Base-by-base conservation (phyloP, 345 rosid species). In the Aethionema arabicum region DNA sequence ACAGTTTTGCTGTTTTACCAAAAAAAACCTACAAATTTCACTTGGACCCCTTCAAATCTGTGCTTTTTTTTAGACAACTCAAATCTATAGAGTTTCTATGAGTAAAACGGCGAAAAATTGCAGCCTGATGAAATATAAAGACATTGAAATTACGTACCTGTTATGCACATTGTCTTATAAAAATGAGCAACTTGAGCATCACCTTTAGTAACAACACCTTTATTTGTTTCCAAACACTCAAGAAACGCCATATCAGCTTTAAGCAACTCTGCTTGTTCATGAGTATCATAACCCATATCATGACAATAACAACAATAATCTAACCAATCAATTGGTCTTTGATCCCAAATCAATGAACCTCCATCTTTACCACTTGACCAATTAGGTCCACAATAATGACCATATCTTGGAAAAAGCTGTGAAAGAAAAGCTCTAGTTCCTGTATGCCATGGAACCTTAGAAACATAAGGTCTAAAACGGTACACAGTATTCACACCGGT, bases 291-390 rank as follows among this genome's bases (percentile, higher is more conserved):
- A 66, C 97, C 97, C 4, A 93, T 93, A 57, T 93, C 97, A 74
- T 93, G 97, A 65, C 99, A 93, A 74, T 89, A 93, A 78, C 99
- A 93, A 62, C 97, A 92, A 71, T 77, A 91, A 61, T 92, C 98
- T 74, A 92, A 77, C 98, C 95, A 87, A 78, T 92, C 98, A 45
- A 85, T 92, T 5, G 97, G 97, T 52, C 98, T 82, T 82, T 61
- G 83, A 56, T 93, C 99, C 99, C 99, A 93, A 16, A 93, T 31
- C 43, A 44, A 76, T 7, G 97, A 85, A 8, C 99, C 99, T 4
- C 79, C 65, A 69, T 85, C 83, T 72, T 93, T 93, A 53, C 97
- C 99, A 57, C 99, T 93, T 0, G 99, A 93, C 99, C 99, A 93
- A 32, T 93, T 93, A 0, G 99, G 99, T 14, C 97, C 99, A 73